Conservation (phyloP, 805 yeast genomes). For the Metschnikowia orientalis region DNA sequence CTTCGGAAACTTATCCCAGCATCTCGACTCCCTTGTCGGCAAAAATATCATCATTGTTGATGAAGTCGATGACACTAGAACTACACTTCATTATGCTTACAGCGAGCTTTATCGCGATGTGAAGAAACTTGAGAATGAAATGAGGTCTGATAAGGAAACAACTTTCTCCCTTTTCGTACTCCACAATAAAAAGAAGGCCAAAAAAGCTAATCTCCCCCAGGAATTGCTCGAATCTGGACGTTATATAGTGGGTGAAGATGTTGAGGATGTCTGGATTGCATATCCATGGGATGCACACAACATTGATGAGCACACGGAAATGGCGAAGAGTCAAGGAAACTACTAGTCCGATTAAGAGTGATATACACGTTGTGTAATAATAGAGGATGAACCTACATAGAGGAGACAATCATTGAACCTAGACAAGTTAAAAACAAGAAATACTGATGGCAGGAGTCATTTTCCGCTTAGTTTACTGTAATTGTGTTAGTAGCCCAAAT, state of each 20-base stretch:
- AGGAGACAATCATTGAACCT: no score
- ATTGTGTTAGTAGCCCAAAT: no score
- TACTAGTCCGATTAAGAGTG: no score
- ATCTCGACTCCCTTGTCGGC: slow-evolving; percentile 58
- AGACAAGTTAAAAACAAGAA: no score
- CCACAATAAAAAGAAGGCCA: slow-evolving; percentile 70
- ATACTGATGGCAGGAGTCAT: no score
- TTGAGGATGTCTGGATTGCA: slow-evolving; percentile 80
- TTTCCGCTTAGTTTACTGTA: no score
- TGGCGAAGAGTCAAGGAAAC: slow-evolving; percentile 71
- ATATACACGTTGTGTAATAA: no score
- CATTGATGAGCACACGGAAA: slow-evolving; percentile 66
- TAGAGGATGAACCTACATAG: no score
- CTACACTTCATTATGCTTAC: slow-evolving; percentile 76
- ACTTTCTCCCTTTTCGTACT: slow-evolving; percentile 72
- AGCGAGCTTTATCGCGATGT: slow-evolving; percentile 72
- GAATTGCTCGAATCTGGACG: slow-evolving; percentile 55
- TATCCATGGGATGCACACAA: slow-evolving; percentile 84
- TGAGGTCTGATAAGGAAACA: slow-evolving; percentile 40
- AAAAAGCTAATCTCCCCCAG: slow-evolving; percentile 66
- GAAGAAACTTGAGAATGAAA: slow-evolving; percentile 48
- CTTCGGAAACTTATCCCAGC: slow-evolving; percentile 46
- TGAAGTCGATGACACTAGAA: slow-evolving; percentile 84
- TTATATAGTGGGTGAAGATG: slow-evolving; percentile 70
- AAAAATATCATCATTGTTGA: slow-evolving; percentile 72